phyloP scores from a whole-genome alignment of 208 protist genomes.

The Spongospora subterranea region DNA sequence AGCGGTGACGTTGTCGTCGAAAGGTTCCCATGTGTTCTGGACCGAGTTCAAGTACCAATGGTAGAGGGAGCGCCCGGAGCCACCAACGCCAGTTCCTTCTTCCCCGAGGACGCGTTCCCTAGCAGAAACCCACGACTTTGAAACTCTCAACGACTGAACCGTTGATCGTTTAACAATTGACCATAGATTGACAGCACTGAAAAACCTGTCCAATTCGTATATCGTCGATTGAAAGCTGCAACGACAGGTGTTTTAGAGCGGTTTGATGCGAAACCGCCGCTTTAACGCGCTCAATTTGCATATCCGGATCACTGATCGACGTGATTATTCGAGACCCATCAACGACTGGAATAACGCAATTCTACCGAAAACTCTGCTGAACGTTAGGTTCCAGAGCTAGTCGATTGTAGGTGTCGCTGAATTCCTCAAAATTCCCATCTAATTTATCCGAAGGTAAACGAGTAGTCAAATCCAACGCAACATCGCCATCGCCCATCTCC shows the following conservation, averaged over 20 bases:
- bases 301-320: no score
- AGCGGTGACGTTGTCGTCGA: constrained; percentile 44
- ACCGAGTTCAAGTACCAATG: constrained; percentile 53
- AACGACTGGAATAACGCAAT: no score
- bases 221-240: constrained; percentile 23
- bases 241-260: not conserved
- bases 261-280: not conserved
- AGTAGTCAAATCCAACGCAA: not conserved
- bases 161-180: not conserved
- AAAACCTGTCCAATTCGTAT: not conserved
- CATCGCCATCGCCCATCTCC: constrained; percentile 51
- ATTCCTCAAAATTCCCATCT: constrained; percentile 35
- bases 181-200: not conserved
- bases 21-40: constrained; percentile 54
- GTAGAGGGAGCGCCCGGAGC: not conserved
- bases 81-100: not conserved
- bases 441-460: not conserved
- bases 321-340: no score
- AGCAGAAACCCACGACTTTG: constrained; percentile 13
- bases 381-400: not conserved
- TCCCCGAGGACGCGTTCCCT: not conserved
- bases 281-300: not conserved
- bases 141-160: constrained; percentile 27
- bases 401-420: constrained; percentile 42
- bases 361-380: no score